These are phyloP conservation scores for Phytopythium montanum DNA, from an alignment of 352 stramenopile species.

Conservation along the genomic window DNA sequence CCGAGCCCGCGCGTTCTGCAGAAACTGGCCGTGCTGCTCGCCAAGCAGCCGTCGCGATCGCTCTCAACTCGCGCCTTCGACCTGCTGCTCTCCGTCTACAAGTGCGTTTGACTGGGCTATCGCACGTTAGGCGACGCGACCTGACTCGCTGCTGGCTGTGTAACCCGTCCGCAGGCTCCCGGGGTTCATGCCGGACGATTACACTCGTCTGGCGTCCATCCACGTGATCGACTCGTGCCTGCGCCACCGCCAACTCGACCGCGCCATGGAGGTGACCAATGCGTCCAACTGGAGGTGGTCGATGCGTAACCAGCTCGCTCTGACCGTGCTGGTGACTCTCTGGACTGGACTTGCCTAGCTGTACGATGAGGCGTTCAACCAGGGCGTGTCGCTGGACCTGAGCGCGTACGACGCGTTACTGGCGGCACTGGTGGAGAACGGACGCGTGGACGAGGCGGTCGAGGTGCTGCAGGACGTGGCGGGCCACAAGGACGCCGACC, in stretches of 20 bases:
- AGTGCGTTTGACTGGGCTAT: not conserved
- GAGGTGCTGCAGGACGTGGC: constrained; percentile 51
- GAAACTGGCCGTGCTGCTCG: constrained; percentile 46
- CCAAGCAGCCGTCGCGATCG: constrained; percentile 29
- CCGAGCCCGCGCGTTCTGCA: constrained; percentile 30
- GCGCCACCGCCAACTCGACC: constrained; percentile 41
- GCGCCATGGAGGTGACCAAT: constrained; percentile 46
- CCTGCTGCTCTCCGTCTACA: constrained; percentile 40
- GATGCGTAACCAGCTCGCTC: not conserved
- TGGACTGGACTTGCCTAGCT: constrained; percentile 19
- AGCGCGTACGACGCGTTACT: constrained; percentile 52
- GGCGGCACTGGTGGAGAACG: constrained; percentile 32
- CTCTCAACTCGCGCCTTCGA: constrained; percentile 29
- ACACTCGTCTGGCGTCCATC: constrained; percentile 60
- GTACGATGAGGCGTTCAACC: constrained; percentile 57
- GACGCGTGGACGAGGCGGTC: constrained; percentile 43
- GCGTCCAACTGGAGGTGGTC: not conserved
- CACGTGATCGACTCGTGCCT: constrained; percentile 66
- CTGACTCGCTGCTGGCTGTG: not conserved
- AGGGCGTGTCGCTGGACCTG: constrained; percentile 52
- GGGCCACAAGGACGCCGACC: constrained; percentile 35
- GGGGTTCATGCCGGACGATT: constrained; percentile 45
- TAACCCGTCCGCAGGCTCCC: constrained; percentile 9
- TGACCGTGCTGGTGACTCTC: constrained; percentile 6
- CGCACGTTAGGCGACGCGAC: not conserved